Evolutionary conservation across 495 filamentous ascomycete species (phyloP), one percentile per base, ranked within the genome.

Genomic region (Cercophora sp.): DNA sequence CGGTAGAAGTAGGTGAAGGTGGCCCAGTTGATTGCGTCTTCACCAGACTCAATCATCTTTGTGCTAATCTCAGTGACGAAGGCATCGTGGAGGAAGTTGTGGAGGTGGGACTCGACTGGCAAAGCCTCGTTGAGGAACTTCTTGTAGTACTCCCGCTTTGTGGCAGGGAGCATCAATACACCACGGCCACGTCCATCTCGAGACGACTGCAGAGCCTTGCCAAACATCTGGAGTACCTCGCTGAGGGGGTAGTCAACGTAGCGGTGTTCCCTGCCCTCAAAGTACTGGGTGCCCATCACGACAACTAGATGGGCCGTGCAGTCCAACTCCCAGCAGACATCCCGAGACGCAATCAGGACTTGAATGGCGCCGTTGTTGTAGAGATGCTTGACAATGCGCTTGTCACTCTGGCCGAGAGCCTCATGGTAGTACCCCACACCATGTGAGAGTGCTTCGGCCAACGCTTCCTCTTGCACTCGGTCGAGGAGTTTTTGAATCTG

Each of bases 171-270:
- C 91, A 99, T 96, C 25, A 99, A 73, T 13, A 99, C 88, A 52
- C 92, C 94, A 53, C 86, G 88, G 44, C 89, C 86, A 19, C 83
- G 73, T 51, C 91, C 91, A 63, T 96, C 92, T 49, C 59, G 64
- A 8, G 84, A 80, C 5, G 89, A 77, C 47, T 90, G 86, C 24
- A 87, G 83, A 22, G 93, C 89, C 66, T 90, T 94, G 59, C 93
- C 93, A 54, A 96, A 96, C 94, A 99, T 99, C 61, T 99, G 94
- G n/a, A 99, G 74, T n/a, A 99, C 79, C 64, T 99, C 93, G 62
- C 86, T 91, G 54, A 97, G 82, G 2, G 91, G 87, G 63, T 97
- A 97, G 69, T 99, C 93, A 55, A 97, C 85, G 69, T 99, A 99
- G 18, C 93, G 86, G 71, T 99, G 93, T 63, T 99, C 94, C 53